phyloP scores from a whole-genome alignment of 164 flowering plant genomes.

The Saururus chinensis region DNA sequence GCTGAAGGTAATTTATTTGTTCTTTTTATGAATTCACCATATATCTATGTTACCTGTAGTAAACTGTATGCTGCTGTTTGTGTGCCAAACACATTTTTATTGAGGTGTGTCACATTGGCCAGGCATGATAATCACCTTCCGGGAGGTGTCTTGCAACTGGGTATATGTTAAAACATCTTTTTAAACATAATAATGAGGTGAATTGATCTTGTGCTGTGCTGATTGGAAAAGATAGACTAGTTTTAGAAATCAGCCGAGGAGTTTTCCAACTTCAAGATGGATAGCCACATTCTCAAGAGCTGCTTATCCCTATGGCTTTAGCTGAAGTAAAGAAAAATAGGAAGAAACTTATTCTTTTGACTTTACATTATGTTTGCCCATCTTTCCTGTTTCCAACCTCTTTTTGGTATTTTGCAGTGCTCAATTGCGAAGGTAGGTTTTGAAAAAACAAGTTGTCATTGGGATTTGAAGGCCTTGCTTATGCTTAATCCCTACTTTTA shows the following conservation, averaged over 20 bases:
- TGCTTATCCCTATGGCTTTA: constrained; percentile 84
- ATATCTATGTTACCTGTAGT: not conserved
- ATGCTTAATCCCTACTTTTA: constrained; percentile 83
- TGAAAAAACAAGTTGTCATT: constrained; percentile 74
- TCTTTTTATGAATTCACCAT: not conserved
- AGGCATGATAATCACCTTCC: not conserved
- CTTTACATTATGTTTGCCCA: constrained; percentile 19
- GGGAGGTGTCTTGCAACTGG: no score
- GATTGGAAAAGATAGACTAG: constrained; percentile 88
- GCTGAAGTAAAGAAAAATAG: constrained; percentile 62
- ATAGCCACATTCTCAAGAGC: constrained; percentile 70
- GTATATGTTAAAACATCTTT: no score
- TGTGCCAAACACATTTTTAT: not conserved
- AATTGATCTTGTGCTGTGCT: constrained; percentile 11
- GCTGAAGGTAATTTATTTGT: not conserved
- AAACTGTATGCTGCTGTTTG: not conserved
- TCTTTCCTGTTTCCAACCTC: constrained; percentile 28
- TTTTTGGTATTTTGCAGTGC: constrained; percentile 71
- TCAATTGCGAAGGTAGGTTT: constrained; percentile 74
- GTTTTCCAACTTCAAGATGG: constrained; percentile 60
- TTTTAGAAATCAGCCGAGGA: constrained; percentile 64
- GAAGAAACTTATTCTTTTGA: constrained; percentile 6
- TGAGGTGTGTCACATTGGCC: not conserved
- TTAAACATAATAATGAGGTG: not conserved
- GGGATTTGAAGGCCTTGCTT: constrained; percentile 98